Evolutionary conservation across 257 asterid species (phyloP).

Genomic region (Solanum neorickii): DNA sequence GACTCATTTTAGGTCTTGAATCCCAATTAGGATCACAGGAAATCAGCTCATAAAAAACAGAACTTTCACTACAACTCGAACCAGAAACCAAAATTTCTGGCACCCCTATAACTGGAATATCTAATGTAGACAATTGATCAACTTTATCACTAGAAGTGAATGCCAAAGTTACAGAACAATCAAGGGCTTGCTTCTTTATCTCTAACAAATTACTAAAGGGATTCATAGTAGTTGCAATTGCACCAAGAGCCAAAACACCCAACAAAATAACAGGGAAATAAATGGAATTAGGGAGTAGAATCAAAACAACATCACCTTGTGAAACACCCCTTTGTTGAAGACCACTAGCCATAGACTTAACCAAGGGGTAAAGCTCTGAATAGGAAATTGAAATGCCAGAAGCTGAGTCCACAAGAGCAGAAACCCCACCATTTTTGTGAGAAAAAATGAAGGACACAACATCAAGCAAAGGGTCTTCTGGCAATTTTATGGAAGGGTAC

Average conservation of each 20-base stretch:
- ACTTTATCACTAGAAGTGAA: conserved; percentile 27
- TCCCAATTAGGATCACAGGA: conserved; percentile 44
- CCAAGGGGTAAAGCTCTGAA: conserved; percentile 29
- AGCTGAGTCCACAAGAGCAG: conserved; percentile 56
- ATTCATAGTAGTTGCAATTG: conserved; percentile 50
- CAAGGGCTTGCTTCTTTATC: conserved; percentile 45
- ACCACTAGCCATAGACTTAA: conserved; percentile 63
- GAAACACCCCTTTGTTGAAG: conserved; percentile 48
- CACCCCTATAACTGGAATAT: conserved; percentile 39
- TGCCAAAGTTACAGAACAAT: conserved; percentile 32
- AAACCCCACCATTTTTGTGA: conserved; percentile 33
- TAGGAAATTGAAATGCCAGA: conserved; percentile 55
- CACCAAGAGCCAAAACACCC: conserved; percentile 61
- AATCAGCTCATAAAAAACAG: conserved; percentile 31
- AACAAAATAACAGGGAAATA: conserved; percentile 51
- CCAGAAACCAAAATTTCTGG: conserved; percentile 24
- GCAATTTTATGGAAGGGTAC: conserved; percentile 35
- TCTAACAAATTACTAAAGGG: conserved; percentile 51
- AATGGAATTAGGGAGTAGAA: conserved; percentile 59
- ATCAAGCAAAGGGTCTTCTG: conserved; percentile 55
- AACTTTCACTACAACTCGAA: conserved; percentile 2
- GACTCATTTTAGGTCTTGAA: conserved; percentile 41
- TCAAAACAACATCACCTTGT: conserved; percentile 56
- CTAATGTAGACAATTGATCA: conserved; percentile 26
- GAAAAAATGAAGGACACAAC: conserved; percentile 66